phyloP scores from a whole-genome alignment of 192 early-diverging fungal genomes.

The Linderina pennispora region DNA sequence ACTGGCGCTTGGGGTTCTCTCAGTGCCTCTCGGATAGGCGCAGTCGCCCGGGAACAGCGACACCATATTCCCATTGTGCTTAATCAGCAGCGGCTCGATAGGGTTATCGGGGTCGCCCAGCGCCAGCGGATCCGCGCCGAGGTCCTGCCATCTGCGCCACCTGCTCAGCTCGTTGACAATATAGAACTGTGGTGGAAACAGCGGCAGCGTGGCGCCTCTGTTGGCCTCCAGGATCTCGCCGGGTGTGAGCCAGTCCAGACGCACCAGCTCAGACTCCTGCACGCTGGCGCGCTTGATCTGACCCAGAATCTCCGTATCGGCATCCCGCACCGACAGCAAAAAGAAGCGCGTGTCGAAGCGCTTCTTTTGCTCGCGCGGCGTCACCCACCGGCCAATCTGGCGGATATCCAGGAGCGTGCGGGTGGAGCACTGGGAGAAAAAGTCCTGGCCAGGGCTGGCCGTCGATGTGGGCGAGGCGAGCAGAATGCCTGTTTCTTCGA shows the following conservation, averaged over 20 bases:
- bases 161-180: slow-evolving; percentile 48
- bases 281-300: slow-evolving; percentile 7
- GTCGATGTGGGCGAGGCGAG: slow-evolving; percentile 31
- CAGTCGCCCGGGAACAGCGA: slow-evolving; percentile 39
- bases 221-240: slow-evolving; percentile 51
- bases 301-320: slow-evolving; percentile 3
- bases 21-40: slow-evolving; percentile 5
- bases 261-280: slow-evolving; percentile 49
- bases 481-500: slow-evolving; percentile 72
- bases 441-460: slow-evolving; percentile 33
- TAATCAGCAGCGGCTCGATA: slow-evolving; percentile 27
- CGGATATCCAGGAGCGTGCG: slow-evolving; percentile 26
- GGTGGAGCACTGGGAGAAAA: slow-evolving; percentile 45
- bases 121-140: slow-evolving; percentile 5
- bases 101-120: background rate
- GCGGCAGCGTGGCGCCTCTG: slow-evolving; percentile 31
- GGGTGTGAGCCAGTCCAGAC: slow-evolving; percentile 64
- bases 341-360: slow-evolving; percentile 44
- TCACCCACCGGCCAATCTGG: slow-evolving; percentile 51
- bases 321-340: slow-evolving; percentile 11
- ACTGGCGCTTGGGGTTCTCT: no score
- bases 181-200: slow-evolving; percentile 66
- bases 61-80: slow-evolving; percentile 15
- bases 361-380: slow-evolving; percentile 19
- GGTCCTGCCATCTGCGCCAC: slow-evolving; percentile 42